Base-by-base conservation (phyloP, 2,329 filamentous ascomycete species). In the Salinomyces thailandicus region DNA sequence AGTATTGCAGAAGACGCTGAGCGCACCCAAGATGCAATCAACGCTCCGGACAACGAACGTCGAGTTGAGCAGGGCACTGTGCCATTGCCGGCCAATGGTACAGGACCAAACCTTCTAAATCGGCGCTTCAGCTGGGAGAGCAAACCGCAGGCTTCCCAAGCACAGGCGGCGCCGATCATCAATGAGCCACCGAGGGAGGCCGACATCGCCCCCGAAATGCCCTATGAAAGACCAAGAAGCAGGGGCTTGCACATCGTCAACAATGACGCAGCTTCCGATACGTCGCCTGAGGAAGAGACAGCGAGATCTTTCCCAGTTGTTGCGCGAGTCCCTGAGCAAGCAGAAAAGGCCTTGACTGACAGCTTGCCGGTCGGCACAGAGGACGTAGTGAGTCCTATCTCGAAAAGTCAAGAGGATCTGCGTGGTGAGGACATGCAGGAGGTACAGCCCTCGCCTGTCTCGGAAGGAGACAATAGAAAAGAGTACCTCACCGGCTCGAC, bases 221-320 rank as follows among this genome's bases (percentile, higher is more conserved):
- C 52, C 3, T 58, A 56, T 33, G 55, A 57, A 38, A 41, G 54
- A 15, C 52, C 54, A 5, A 38, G 43, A 14, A 55, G 48, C 33
- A 44, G 48, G 18, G 58, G 58, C 3, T 51, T 68, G 27, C 63
- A 67, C 36, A 59, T 68, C 16, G 59, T 67, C 31, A 68, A 68
- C 37, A 55, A 60, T 13, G 57, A 54, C 26, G 27, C 57, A 7
- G 58, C 51, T 29, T 41, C 18, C 33, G 24, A 46, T 39, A 6
- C 36, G 33, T 19, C 18, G 38, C 26, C 30, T 43, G 38, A 39
- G 11, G 35, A 38, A 11, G 47, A 54, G 12, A 33, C 44, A 14
- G 35, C 40, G n/a, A 26, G n/a, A n/a, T 26, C 22, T 26, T 26
- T 26, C 22, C 22, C 22, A 26, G 22, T 26, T n/a, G 22, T n/a